Percentiles rank a stretch among this genome's conserved stretches.
These are phyloP conservation scores for Candida saitoana DNA, from an alignment of 805 yeast species.

Conservation along the genomic window DNA sequence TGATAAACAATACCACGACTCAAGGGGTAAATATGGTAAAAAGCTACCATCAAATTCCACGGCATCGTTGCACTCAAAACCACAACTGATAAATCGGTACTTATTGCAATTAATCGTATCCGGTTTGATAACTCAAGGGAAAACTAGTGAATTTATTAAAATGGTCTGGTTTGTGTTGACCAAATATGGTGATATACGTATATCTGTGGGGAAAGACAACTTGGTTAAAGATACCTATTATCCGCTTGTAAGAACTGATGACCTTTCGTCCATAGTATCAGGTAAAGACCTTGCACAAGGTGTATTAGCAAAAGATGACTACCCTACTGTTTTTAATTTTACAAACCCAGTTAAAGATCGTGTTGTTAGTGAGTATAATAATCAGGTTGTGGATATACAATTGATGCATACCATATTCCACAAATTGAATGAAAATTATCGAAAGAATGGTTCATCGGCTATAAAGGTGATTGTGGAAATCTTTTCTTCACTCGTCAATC, in stretches of 20 bases:
- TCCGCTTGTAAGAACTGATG: conserved; percentile 7
- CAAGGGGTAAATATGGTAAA: conserved; percentile 20
- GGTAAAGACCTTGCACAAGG: conserved; percentile 8
- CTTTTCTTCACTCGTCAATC: conserved; percentile 18
- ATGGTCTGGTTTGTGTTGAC: conserved; percentile 31
- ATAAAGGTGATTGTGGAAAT: conserved; percentile 25
- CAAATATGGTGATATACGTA: conserved; percentile 30
- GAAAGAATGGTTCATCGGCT: conserved; percentile 13
- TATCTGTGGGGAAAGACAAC: background rate
- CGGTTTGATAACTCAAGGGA: conserved; percentile 27
- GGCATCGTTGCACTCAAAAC: conserved; percentile 2
- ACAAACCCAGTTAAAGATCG: background rate
- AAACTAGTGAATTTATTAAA: conserved; percentile 23
- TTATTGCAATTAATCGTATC: conserved; percentile 28
- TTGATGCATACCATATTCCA: conserved; percentile 32
- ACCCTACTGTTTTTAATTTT: conserved; percentile 1
- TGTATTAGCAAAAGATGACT: conserved; percentile 4
- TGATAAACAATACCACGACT: conserved; percentile 13
- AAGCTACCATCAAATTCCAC: conserved; percentile 9
- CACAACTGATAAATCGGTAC: conserved; percentile 26
- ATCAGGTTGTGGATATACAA: conserved; percentile 22
- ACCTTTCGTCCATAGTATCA: background rate
- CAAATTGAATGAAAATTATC: conserved; percentile 25
- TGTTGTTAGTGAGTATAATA: conserved; percentile 1
- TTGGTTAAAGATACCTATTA: background rate